phyloP scores from a whole-genome alignment of 495 filamentous ascomycete genomes.

The Lentithecium fluviatile region DNA sequence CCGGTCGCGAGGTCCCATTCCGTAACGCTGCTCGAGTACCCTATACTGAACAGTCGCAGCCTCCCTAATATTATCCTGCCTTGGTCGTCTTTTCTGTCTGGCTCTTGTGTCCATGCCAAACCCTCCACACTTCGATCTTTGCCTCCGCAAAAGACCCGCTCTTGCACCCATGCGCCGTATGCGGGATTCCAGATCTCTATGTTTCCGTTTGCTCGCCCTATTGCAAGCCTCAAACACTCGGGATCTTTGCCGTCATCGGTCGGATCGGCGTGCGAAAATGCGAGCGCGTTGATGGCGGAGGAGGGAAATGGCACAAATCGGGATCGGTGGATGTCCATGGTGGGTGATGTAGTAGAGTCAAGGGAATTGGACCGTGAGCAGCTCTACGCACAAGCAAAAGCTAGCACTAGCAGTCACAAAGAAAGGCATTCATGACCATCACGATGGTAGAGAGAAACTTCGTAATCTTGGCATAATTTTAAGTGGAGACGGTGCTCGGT shows the following conservation, averaged over 20 bases:
- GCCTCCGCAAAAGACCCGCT: slow-evolving; percentile 79
- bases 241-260: slow-evolving; percentile 50
- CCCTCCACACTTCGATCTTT: slow-evolving; percentile 86
- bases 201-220: slow-evolving; percentile 91
- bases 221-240: slow-evolving; percentile 69
- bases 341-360: background rate
- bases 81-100: slow-evolving; percentile 62
- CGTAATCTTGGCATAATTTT: too few species aligned
- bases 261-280: slow-evolving; percentile 81
- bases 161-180: slow-evolving; percentile 83
- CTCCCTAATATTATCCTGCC: slow-evolving; percentile 64
- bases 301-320: slow-evolving; percentile 95
- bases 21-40: slow-evolving; percentile 85
- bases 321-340: slow-evolving; percentile 95
- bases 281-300: slow-evolving; percentile 88
- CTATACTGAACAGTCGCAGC: slow-evolving; percentile 91
- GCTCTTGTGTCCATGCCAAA: slow-evolving; percentile 87
- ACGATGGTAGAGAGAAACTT: too few species aligned
- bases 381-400: background rate
- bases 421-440: too few species aligned
- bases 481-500: too few species aligned
- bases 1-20: slow-evolving; percentile 90
- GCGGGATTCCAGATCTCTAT: slow-evolving; percentile 98
- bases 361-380: background rate
- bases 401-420: background rate